phyloP scores from a whole-genome alignment of 495 filamentous ascomycete species.

The Hyaloscypha bicolor region DNA sequence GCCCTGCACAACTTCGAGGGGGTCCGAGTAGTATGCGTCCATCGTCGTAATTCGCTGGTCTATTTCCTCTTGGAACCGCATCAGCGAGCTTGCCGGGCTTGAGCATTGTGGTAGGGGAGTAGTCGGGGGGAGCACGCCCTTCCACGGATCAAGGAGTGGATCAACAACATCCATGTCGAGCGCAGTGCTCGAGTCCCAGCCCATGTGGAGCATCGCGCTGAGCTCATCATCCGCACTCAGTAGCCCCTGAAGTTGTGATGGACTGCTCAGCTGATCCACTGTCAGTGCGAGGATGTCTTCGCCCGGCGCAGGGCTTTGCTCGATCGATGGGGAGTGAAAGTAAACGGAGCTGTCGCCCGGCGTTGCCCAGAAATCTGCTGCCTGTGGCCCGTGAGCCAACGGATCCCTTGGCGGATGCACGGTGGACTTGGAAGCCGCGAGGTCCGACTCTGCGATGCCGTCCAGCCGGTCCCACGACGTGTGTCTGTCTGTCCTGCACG shows the following conservation, averaged over 20 bases:
- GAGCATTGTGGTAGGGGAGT: neutral
- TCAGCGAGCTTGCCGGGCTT: constrained; percentile 1
- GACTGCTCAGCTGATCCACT: neutral
- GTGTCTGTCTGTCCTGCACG: constrained; percentile 2
- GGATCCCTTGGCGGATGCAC: constrained; percentile 1
- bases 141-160: neutral
- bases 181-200: neutral
- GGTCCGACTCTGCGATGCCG: constrained; percentile 1
- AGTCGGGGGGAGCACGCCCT: neutral
- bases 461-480: neutral
- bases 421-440: constrained; percentile 1
- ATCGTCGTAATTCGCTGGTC: neutral
- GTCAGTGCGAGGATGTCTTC: neutral
- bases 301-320: constrained; percentile 1
- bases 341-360: constrained; percentile 1
- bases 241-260: neutral
- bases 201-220: constrained; percentile 2
- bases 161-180: neutral
- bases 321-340: neutral
- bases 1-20: constrained; percentile 2
- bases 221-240: constrained; percentile 2
- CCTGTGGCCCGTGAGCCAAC: neutral
- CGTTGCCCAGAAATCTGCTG: constrained; percentile 2
- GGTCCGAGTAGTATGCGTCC: neutral
- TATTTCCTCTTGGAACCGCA: constrained; percentile 2